These are phyloP conservation scores for Penicillium thymicola DNA, from an alignment of 2,329 filamentous ascomycete species.

Conservation along the genomic window DNA sequence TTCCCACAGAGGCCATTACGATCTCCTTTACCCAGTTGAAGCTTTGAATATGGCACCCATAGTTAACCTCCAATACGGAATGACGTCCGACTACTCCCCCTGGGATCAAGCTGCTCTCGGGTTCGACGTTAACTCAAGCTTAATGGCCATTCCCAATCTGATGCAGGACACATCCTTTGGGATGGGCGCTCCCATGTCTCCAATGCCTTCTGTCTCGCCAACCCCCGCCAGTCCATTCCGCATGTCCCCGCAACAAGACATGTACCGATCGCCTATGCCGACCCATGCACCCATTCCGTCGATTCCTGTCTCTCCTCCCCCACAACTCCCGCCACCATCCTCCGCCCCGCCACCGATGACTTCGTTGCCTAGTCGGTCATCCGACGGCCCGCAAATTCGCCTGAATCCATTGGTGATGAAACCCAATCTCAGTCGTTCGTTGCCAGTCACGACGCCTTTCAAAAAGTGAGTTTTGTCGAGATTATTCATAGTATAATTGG, in stretches of 20 bases:
- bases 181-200: conserved; percentile 26
- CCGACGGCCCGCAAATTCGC: conserved; percentile 41
- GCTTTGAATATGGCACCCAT: conserved; percentile 38
- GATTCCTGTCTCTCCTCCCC: conserved; percentile 29
- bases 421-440: conserved; percentile 38
- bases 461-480: conserved; percentile 36
- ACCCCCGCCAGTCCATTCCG: conserved; percentile 30
- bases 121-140: conserved; percentile 40
- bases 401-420: conserved; percentile 43
- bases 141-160: conserved; percentile 42
- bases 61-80: conserved; percentile 42
- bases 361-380: conserved; percentile 32
- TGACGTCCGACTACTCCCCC: conserved; percentile 37
- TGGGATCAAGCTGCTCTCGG: conserved; percentile 39
- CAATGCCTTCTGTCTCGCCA: conserved; percentile 29
- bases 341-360: conserved; percentile 34
- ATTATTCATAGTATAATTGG: no score
- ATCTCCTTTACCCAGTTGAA: conserved; percentile 76
- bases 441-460: conserved; percentile 41
- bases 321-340: conserved; percentile 20
- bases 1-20: conserved; percentile 72
- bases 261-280: conserved; percentile 34
- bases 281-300: conserved; percentile 21
- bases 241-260: conserved; percentile 33
- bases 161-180: conserved; percentile 38